Base-by-base conservation (phyloP, 164 flowering plant species). In the Berberis thunbergii region DNA sequence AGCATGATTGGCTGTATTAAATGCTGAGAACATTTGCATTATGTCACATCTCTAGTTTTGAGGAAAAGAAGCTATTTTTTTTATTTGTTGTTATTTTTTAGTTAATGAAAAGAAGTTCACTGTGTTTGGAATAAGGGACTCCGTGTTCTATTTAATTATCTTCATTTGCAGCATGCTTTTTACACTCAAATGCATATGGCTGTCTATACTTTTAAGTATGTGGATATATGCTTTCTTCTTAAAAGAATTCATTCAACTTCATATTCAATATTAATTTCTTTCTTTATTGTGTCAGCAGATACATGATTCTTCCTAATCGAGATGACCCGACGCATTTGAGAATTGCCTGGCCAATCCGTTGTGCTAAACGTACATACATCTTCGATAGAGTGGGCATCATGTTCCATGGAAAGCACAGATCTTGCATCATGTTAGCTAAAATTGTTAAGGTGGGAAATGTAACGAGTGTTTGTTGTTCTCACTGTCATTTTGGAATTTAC, bases 361-460 rank as follows among this genome's bases (percentile, higher is more conserved):
- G 53, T 11, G 7, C 41, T 40, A 43, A 65, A 42, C 13, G 13
- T 46, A 64, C 52, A 43, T 43, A 43, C 54, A 78, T 86, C 59
- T 86, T 86, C 79, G 80, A 74, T 12, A 69, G 64, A 58, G 80
- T 84, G 46, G 92, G 92, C 41, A 73, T 84, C 61, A 79, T 86
- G 86, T 77, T 86, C 68, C 75, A 77, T 49, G 92, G 89, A 61
- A 83, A 75, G 67, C 80, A 72, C 43, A 71, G 76, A 44, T 84
- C 84, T 68, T 81, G 81, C 70, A 72, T 71, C 64, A 83, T 77
- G 69, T 72, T 81, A 7, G 62, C 78, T 1, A 73, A 56, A 58
- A 63, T 84, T 66, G 53, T 81, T 50, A 80, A 72, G 86, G 91
- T 82, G 59, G 0, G 40, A 7, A 60, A 39, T 13, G 4, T 44